A percentile compares a stretch with the other conserved stretches of the same genome.
Conservation (phyloP, 805 yeast species). For the Metschnikowia henanensis region DNA sequence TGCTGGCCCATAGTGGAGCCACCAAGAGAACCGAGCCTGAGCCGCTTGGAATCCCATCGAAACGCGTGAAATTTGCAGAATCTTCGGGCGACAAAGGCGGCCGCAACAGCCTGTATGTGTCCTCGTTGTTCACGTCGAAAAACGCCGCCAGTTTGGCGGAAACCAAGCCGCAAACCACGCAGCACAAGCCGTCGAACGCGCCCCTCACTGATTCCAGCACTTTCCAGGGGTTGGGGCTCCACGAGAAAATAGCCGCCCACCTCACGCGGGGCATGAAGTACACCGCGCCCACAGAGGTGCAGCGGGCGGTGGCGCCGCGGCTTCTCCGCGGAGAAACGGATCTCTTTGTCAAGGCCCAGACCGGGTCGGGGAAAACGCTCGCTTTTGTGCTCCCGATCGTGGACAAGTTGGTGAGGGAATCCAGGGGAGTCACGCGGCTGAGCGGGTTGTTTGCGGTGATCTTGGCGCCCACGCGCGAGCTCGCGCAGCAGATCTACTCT, state of each 20-base stretch:
- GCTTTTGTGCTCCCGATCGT: slow-evolving; percentile 85
- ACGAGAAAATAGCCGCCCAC: slow-evolving; percentile 50
- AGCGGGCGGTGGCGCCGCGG: slow-evolving; percentile 76
- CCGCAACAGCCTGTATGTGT: slow-evolving; percentile 64
- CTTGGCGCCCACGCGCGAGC: slow-evolving; percentile 91
- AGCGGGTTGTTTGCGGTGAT: slow-evolving; percentile 89
- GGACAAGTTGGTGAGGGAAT: slow-evolving; percentile 62
- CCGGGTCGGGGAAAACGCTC: slow-evolving; percentile 97
- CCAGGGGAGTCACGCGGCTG: slow-evolving; percentile 47
- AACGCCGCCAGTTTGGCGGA: slow-evolving; percentile 52
- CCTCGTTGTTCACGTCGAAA: slow-evolving; percentile 70
- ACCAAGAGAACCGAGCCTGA: slow-evolving; percentile 5
- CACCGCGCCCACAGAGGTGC: slow-evolving; percentile 81
- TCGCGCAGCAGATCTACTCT: slow-evolving; percentile 85
- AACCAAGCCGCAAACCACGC: slow-evolving; percentile 40
- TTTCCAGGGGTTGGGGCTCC: slow-evolving; percentile 72
- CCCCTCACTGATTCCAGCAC: slow-evolving; percentile 71
- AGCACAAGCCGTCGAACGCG: slow-evolving; percentile 73
- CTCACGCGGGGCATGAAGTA: slow-evolving; percentile 56
- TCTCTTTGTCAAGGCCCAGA: slow-evolving; percentile 91
- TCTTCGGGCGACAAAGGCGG: slow-evolving; percentile 55
- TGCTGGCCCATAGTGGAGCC: not conserved
- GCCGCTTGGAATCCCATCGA: slow-evolving; percentile 5
- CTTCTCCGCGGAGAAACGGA: slow-evolving; percentile 47
- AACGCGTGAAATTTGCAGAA: slow-evolving; percentile 36